A percentile compares a stretch with the other conserved stretches of the same genome.
These are phyloP conservation scores for Capsicum rhomboideum DNA, from an alignment of 257 asterid species.

Conservation along the genomic window DNA sequence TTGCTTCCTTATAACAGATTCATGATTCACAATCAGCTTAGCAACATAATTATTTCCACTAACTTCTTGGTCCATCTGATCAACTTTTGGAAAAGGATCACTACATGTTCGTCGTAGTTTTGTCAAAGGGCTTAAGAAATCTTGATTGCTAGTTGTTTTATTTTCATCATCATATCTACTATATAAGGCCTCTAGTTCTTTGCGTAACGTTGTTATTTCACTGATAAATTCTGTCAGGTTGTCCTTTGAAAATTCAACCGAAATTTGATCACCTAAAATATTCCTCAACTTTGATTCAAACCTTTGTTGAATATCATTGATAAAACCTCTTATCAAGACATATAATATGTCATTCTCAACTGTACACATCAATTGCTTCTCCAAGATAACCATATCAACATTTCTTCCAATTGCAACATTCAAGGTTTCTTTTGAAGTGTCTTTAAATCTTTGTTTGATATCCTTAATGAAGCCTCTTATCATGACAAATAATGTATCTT, in stretches of 20 bases:
- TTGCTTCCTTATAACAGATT: conserved; percentile 34
- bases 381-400: conserved; percentile 40
- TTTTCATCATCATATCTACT: conserved; percentile 6
- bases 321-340: conserved; percentile 36
- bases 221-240: conserved; percentile 26
- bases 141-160: not conserved
- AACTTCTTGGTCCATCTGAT: conserved; percentile 8
- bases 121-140: not conserved
- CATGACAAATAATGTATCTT: conserved; percentile 30
- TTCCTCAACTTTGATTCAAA: conserved; percentile 22
- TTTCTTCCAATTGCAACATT: conserved; percentile 53
- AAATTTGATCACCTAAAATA: not conserved
- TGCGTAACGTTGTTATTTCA: conserved; percentile 20
- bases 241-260: conserved; percentile 13
- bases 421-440: conserved; percentile 46
- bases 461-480: conserved; percentile 38
- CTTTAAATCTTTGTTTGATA: conserved; percentile 16
- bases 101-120: conserved; percentile 21
- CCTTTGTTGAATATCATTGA: conserved; percentile 18
- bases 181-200: conserved; percentile 25
- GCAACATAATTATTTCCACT: conserved; percentile 25
- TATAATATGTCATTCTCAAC: conserved; percentile 48
- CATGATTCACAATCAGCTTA: conserved; percentile 37
- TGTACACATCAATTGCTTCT: conserved; percentile 50
- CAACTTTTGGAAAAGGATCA: conserved; percentile 26